phyloP scores from a whole-genome alignment of 73 alveolate species.

The Paramecium bursaria region DNA sequence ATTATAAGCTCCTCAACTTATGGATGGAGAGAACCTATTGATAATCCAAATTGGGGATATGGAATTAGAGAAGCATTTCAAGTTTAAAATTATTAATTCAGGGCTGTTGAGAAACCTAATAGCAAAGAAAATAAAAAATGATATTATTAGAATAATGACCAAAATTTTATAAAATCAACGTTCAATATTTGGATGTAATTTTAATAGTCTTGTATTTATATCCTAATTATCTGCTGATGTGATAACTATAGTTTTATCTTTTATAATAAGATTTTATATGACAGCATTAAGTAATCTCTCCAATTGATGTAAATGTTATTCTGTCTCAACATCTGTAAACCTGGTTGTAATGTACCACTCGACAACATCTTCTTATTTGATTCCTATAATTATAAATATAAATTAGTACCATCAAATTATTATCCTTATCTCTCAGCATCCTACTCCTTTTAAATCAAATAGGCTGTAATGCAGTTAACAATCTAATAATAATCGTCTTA shows the following conservation, averaged over 20 bases:
- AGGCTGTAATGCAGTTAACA: not conserved
- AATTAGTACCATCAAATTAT: too few relatives aligned
- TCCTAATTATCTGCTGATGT: not conserved
- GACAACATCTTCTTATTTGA: conserved; percentile 17
- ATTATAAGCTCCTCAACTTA: conserved; percentile 13
- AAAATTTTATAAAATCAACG: too few relatives aligned
- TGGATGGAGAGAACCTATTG: conserved; percentile 68
- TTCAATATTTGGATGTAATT: conserved; percentile 12
- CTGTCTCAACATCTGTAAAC: conserved; percentile 11
- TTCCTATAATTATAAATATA: not conserved
- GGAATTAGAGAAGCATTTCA: conserved; percentile 16
- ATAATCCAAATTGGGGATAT: conserved; percentile 56
- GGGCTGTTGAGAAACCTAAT: too few relatives aligned
- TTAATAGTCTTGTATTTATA: not conserved
- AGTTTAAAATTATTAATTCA: too few relatives aligned
- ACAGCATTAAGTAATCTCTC: conserved; percentile 36
- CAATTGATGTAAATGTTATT: conserved; percentile 4
- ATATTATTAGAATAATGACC: too few relatives aligned
- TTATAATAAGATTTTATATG: not conserved
- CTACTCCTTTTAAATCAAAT: conserved; percentile 13
- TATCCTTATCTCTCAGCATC: conserved; percentile 25
- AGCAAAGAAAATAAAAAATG: too few relatives aligned
- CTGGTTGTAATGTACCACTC: conserved; percentile 38
- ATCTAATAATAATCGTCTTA: conserved; percentile 32
- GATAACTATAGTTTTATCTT: conserved; percentile 14